phyloP scores from a whole-genome alignment of 2,329 filamentous ascomycete genomes.

The Penicillium sp. region DNA sequence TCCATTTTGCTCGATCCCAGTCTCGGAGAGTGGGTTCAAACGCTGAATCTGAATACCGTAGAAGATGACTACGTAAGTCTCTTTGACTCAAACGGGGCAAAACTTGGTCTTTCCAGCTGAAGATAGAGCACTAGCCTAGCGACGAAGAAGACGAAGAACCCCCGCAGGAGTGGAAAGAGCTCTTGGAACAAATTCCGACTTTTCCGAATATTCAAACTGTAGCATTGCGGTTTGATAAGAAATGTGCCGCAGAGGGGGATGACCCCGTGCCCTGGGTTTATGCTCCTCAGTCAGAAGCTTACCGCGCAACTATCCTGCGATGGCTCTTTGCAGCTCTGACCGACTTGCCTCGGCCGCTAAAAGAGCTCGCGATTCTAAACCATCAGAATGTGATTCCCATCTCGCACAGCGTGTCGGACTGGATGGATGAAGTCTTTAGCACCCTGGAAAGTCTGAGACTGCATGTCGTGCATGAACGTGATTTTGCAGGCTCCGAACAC shows the following conservation, averaged over 20 bases:
- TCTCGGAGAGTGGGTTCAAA: background rate
- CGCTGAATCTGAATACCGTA: background rate
- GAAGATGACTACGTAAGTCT: background rate
- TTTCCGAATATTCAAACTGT: background rate
- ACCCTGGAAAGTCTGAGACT: background rate
- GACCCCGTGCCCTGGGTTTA: background rate
- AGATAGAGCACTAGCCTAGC: background rate
- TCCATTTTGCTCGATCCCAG: background rate
- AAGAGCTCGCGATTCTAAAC: background rate
- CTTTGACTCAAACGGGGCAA: background rate
- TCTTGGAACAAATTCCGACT: background rate
- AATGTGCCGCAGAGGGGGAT: background rate
- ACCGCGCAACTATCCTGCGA: background rate
- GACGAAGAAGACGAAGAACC: background rate
- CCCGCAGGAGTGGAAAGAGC: background rate
- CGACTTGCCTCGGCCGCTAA: background rate
- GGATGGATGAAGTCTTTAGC: background rate
- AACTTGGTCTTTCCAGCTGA: background rate
- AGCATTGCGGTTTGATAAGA: background rate
- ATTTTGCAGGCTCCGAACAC: background rate
- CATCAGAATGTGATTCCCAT: background rate
- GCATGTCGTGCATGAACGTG: background rate
- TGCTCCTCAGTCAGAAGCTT: background rate
- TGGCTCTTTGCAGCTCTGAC: background rate
- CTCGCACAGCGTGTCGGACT: background rate